Percentiles rank a stretch among this genome's conserved stretches.
phyloP scores from a whole-genome alignment of 2,329 filamentous ascomycete species.

The Teratosphaeria destructans region DNA sequence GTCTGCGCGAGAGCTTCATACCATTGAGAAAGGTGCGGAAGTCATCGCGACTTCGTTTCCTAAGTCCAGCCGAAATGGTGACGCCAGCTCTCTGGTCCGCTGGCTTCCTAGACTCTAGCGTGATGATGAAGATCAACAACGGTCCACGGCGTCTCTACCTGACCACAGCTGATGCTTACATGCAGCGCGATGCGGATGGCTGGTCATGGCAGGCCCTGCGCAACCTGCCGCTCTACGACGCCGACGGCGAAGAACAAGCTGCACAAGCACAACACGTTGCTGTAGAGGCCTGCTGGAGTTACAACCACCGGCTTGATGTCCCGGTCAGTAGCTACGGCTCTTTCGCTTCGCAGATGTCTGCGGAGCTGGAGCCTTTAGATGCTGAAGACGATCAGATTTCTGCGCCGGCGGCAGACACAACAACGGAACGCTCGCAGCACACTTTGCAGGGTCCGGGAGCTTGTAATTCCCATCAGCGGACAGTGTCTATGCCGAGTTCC shows the following conservation, averaged over 20 bases:
- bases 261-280: conserved; percentile 37
- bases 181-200: conserved; percentile 50
- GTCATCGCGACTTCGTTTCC: conserved; percentile 60
- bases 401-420: background rate
- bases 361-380: conserved; percentile 8
- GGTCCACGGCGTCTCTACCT: conserved; percentile 58
- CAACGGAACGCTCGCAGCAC: background rate
- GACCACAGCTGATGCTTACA: conserved; percentile 64
- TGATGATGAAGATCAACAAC: conserved; percentile 58
- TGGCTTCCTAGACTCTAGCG: conserved; percentile 56
- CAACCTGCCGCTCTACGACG: conserved; percentile 41
- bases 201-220: conserved; percentile 66
- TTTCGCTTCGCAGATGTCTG: conserved; percentile 27
- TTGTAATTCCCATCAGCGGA: conserved; percentile 8
- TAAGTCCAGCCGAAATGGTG: conserved; percentile 61
- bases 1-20: conserved; percentile 59
- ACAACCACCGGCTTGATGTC: conserved; percentile 55
- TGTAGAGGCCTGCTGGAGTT: conserved; percentile 49
- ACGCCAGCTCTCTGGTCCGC: conserved; percentile 63
- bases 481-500: conserved; percentile 19
- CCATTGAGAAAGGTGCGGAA: conserved; percentile 67
- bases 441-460: conserved; percentile 28
- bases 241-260: conserved; percentile 48
- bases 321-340: conserved; percentile 38
- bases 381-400: conserved; percentile 1